Evolutionary conservation across 148 eudicot species (phyloP).

Genomic region (Nepenthes mirabilis): DNA sequence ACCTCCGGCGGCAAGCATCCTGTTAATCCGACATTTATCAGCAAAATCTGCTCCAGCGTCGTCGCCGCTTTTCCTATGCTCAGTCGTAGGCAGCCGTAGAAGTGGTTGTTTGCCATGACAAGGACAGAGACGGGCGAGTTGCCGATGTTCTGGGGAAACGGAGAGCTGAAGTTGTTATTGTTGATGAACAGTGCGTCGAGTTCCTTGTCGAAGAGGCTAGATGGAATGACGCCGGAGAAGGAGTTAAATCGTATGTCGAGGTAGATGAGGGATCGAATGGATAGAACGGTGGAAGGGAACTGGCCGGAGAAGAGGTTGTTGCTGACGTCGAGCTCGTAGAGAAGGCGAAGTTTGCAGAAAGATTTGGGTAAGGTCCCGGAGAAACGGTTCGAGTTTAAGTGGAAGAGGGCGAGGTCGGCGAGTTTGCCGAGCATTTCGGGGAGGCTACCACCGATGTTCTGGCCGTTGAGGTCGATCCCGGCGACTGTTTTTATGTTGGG

Average conservation of each 20-base stretch:
- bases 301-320: slow-evolving; percentile 50
- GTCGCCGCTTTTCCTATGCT: slow-evolving; percentile 10
- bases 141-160: slow-evolving; percentile 16
- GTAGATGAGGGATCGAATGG: slow-evolving; percentile 24
- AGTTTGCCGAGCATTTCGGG: slow-evolving; percentile 46
- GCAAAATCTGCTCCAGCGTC: slow-evolving; percentile 14
- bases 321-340: slow-evolving; percentile 61
- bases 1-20: slow-evolving; percentile 19
- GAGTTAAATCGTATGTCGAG: slow-evolving; percentile 57
- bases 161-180: slow-evolving; percentile 18
- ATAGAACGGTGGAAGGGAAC: slow-evolving; percentile 40
- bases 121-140: slow-evolving; percentile 17
- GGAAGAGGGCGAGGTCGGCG: slow-evolving; percentile 57
- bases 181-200: slow-evolving; percentile 10
- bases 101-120: slow-evolving; percentile 19
- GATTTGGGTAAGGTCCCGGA: slow-evolving; percentile 30
- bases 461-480: slow-evolving; percentile 76
- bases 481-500: slow-evolving; percentile 40
- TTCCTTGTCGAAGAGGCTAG: neutral
- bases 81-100: slow-evolving; percentile 17
- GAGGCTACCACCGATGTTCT: slow-evolving; percentile 29
- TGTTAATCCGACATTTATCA: slow-evolving; percentile 10
- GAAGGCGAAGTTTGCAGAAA: slow-evolving; percentile 23
- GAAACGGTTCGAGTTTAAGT: slow-evolving; percentile 64
- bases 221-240: slow-evolving; percentile 27